A percentile compares a stretch with the other conserved stretches of the same genome.
Evolutionary conservation across 331 rosid species (phyloP).

Genomic region (Erythrophleum ivorense): DNA sequence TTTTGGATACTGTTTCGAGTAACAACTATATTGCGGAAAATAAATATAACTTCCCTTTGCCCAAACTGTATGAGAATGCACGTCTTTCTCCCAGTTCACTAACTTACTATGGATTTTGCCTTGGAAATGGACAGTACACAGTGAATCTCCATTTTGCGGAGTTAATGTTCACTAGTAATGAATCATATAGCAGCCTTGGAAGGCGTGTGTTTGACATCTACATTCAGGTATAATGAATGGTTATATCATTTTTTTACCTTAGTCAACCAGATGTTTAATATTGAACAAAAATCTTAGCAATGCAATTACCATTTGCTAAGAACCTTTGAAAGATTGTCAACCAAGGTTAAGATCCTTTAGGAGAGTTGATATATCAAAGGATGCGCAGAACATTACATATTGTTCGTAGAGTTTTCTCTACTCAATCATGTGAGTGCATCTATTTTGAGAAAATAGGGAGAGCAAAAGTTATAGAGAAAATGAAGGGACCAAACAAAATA

Average conservation of each 20-base stretch:
- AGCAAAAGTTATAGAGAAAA: no score
- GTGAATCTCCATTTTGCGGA: conserved; percentile 71
- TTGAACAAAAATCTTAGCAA: background rate
- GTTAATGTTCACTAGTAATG: conserved; percentile 52
- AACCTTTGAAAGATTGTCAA: no score
- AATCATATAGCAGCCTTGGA: conserved; percentile 60
- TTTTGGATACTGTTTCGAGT: conserved; percentile 25
- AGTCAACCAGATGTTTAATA: background rate
- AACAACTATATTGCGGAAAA: conserved; percentile 38
- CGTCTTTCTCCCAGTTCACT: conserved; percentile 74
- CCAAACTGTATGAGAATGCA: conserved; percentile 56
- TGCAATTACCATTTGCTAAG: background rate
- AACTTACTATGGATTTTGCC: conserved; percentile 68
- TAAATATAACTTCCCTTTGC: conserved; percentile 45
- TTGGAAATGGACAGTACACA: conserved; percentile 64
- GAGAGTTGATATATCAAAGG: no score
- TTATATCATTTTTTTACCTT: background rate
- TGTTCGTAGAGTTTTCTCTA: no score
- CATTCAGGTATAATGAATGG: conserved; percentile 60
- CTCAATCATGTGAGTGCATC: no score
- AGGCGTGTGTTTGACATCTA: conserved; percentile 77
- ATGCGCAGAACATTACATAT: no score
- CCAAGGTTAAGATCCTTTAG: no score
- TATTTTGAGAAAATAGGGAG: no score
- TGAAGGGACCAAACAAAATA: no score